Conservation (phyloP, 768 basidiomycete species). For the Trametes gibbosa region DNA sequence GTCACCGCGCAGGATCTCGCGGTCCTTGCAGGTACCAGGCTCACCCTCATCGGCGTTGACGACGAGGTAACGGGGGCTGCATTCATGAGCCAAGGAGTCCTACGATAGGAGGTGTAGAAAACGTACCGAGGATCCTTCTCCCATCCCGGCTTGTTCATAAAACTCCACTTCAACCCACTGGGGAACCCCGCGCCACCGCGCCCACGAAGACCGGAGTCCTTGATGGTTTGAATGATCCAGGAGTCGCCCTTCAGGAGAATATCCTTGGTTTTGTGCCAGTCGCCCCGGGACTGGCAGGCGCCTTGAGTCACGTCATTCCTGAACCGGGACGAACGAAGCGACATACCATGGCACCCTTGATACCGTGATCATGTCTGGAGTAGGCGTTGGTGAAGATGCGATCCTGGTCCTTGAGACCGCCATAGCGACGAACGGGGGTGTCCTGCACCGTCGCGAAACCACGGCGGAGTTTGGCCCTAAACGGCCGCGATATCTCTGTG, state of each 20-base stretch:
- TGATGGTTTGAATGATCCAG: constrained; percentile 96
- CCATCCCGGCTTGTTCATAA: constrained; percentile 99
- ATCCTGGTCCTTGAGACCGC: constrained; percentile 92
- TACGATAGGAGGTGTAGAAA: not conserved
- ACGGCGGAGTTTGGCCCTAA: constrained; percentile 30
- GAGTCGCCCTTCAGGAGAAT: constrained; percentile 92
- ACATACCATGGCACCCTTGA: constrained; percentile 88
- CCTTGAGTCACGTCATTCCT: constrained; percentile 5
- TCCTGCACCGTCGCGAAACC: constrained; percentile 75
- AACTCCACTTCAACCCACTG: constrained; percentile 94
- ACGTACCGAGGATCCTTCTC: constrained; percentile 79
- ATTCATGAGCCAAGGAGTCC: not conserved
- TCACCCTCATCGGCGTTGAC: constrained; percentile 99
- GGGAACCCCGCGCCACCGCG: constrained; percentile 98
- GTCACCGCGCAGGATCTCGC: constrained; percentile 96
- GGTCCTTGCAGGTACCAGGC: constrained; percentile 98
- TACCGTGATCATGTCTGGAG: constrained; percentile 82
- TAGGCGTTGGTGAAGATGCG: constrained; percentile 93
- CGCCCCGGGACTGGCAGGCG: constrained; percentile 71
- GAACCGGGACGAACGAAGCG: no score
- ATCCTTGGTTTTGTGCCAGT: constrained; percentile 99
- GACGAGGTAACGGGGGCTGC: constrained; percentile 90
- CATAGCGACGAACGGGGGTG: constrained; percentile 87
- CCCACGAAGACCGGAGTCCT: constrained; percentile 93
- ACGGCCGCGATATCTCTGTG: constrained; percentile 27